Base-by-base conservation (phyloP, 202 grass and related monocot genomes). In the Schoenoplectus tabernaemontani region DNA sequence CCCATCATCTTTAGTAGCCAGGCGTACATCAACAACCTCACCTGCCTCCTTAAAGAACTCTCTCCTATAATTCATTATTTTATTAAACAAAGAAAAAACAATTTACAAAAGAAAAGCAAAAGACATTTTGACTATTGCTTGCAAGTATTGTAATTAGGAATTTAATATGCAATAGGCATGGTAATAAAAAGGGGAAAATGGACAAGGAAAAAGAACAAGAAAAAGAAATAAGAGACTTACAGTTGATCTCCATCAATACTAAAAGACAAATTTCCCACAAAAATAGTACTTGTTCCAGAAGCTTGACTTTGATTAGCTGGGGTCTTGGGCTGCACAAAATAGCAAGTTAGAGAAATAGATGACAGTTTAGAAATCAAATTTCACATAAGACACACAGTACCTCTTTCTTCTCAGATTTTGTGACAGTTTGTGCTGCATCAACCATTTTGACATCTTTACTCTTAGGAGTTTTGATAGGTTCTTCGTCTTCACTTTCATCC, bases 261-360 rank as follows among this genome's bases (percentile, higher is more conserved):
- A 11, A 58, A 98, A n/a, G 91, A 74, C 72, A 98, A 80, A 71
- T 99, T 99, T 47, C 90, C 90, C 62, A 99, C 88, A 82, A 91
- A 99, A 78, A 99, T 5, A 16, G 96, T 93, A 57, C 87, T 94
- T 15, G 91, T 87, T 39, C 84, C 91, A 81, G 82, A 11, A 75
- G 44, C 12, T 57, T 85, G 84, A 71, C 17, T 91, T 84, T 95
- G 81, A 66, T 82, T 79, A 37, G 37, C 80, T 86, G 95, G 89
- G 60, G 88, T 92, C 86, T 91, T 95, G 13, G 69, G 86, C 96
- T 98, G 37, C 72, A 89, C 68, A 20, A 84, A 82, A 57, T 64
- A 9, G 58, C 62, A 51, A 77, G 59, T 41, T 83, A 34, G 36
- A 37, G 77, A 63, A 62, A 44, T 48, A n/a, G 26, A 47, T 1